Evolutionary conservation across 306 rosid species (phyloP).

Genomic region (Ormosia semicastrata): DNA sequence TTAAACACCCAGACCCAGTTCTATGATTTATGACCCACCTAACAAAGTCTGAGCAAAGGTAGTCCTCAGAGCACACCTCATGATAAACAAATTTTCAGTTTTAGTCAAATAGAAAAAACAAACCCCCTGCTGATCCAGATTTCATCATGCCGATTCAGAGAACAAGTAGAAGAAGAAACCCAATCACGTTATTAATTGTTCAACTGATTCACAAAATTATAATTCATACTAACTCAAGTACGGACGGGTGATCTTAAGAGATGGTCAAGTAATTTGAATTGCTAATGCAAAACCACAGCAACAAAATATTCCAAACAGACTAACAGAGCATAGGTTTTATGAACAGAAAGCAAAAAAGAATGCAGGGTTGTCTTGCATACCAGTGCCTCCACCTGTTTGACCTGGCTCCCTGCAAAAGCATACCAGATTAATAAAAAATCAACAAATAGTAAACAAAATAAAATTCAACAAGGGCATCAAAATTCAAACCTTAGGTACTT

Average conservation of each 20-base stretch:
- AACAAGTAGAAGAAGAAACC: constrained; percentile 3
- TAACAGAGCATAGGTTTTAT: background rate
- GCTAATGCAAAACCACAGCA: constrained; percentile 1
- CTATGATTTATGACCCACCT: background rate
- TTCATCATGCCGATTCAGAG: background rate
- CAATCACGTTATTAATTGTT: background rate
- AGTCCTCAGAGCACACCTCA: background rate
- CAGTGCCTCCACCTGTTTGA: constrained; percentile 46
- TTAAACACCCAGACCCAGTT: constrained; percentile 11
- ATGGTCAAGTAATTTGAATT: constrained; percentile 6
- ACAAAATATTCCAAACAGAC: constrained; percentile 5
- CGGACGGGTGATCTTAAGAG: background rate
- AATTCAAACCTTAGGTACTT: background rate
- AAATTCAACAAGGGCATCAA: constrained; percentile 15
- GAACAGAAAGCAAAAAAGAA: constrained; percentile 21
- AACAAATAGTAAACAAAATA: background rate
- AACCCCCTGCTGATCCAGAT: background rate
- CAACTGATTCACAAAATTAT: background rate
- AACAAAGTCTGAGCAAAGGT: background rate
- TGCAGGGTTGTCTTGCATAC: constrained; percentile 23
- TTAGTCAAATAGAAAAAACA: background rate
- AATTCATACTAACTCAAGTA: constrained; percentile 1
- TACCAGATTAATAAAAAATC: constrained; percentile 8
- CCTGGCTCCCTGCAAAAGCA: constrained; percentile 44
- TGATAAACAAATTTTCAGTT: background rate